Percentiles rank a stretch among this genome's conserved stretches.
Evolutionary conservation across 345 rosid genomes (phyloP).

Genomic region (Mercurialis annua): DNA sequence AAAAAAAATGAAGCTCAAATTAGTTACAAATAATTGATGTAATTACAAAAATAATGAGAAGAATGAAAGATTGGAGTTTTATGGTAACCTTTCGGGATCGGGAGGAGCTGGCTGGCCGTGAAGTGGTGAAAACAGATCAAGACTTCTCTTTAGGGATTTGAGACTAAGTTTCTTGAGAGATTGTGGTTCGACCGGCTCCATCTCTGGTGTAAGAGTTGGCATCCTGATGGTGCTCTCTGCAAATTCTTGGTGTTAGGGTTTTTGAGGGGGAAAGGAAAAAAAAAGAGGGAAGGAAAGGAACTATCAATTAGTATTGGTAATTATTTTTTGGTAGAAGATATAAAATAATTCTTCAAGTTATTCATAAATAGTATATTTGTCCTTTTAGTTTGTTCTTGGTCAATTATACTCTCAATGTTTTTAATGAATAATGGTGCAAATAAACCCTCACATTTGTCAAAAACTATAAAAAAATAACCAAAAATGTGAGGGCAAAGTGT

Average conservation of each 20-base stretch:
- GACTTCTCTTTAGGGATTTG: slow-evolving; percentile 80
- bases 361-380: no score
- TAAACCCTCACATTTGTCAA: no score
- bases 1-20: slow-evolving; percentile 1
- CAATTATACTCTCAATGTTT: no score
- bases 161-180: slow-evolving; percentile 85
- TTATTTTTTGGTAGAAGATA: no score
- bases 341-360: no score
- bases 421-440: no score
- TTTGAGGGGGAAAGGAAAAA: not conserved
- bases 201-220: slow-evolving; percentile 38
- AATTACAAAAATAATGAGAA: not conserved
- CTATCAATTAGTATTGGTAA: no score
- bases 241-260: slow-evolving; percentile 8
- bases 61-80: not conserved
- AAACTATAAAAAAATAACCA: no score
- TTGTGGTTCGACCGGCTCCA: slow-evolving; percentile 88
- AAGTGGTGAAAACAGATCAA: slow-evolving; percentile 80
- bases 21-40: not conserved
- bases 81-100: slow-evolving; percentile 65
- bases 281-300: not conserved
- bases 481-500: no score
- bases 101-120: slow-evolving; percentile 74
- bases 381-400: no score
- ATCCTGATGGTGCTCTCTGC: slow-evolving; percentile 4